Percentiles rank a stretch among this genome's conserved stretches.
Evolutionary conservation across 2,329 filamentous ascomycete genomes (phyloP).

Genomic region (Cercospora citrullina): DNA sequence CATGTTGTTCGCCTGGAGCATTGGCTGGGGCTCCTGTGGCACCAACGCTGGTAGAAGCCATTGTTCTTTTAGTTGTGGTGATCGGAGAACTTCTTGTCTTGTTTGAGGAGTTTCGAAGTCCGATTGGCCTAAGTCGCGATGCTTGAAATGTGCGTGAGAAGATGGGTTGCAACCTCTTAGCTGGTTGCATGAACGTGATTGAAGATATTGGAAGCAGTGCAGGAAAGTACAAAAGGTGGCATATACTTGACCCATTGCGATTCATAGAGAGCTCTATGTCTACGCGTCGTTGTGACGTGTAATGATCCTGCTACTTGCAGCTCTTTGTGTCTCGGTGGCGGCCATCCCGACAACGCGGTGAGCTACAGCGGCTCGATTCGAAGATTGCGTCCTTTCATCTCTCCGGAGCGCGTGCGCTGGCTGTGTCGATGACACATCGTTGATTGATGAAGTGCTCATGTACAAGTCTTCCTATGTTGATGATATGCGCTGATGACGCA

Average conservation of each 20-base stretch:
- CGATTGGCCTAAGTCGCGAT: not conserved
- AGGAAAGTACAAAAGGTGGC: not conserved
- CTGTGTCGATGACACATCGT: not conserved
- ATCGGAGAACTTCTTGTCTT: not conserved
- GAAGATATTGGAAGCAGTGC: not conserved
- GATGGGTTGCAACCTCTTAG: not conserved
- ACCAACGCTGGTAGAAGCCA: constrained; percentile 15
- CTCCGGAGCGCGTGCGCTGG: not conserved
- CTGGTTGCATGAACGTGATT: not conserved
- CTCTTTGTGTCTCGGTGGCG: not conserved
- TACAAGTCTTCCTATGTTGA: not conserved
- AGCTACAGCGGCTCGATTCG: not conserved
- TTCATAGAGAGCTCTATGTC: not conserved
- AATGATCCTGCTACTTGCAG: constrained; percentile 6
- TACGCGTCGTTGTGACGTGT: constrained; percentile 14
- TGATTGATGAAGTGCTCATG: not conserved
- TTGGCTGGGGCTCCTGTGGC: constrained; percentile 22
- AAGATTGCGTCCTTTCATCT: not conserved
- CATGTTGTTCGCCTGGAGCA: constrained; percentile 54
- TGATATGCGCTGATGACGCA: not conserved
- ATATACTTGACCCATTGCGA: not conserved
- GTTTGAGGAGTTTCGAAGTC: not conserved
- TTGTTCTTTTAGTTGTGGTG: not conserved
- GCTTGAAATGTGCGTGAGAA: not conserved
- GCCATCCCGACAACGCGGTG: not conserved